Conservation (phyloP, 140 eudicot genomes). For the Senecio squalidus region DNA sequence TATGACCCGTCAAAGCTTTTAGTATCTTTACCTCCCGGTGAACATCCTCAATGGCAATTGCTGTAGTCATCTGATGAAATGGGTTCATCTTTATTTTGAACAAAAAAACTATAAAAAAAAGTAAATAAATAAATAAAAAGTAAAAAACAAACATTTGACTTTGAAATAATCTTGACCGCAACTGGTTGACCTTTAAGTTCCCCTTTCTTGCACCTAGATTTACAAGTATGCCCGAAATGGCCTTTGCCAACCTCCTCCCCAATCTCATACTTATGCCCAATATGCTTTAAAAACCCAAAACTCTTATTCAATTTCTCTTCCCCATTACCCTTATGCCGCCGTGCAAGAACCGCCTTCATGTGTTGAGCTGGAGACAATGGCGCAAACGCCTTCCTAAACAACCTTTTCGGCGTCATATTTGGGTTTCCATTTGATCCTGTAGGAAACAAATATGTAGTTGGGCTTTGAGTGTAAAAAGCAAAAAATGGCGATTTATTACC, state of each 20-base stretch:
- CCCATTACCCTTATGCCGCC: constrained; percentile 35
- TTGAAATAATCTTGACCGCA: constrained; percentile 32
- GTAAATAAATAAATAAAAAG: not conserved
- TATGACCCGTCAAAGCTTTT: constrained; percentile 39
- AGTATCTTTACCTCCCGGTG: constrained; percentile 49
- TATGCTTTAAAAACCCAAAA: constrained; percentile 38
- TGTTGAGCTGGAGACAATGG: constrained; percentile 60
- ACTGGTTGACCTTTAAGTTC: constrained; percentile 31
- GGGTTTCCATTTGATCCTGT: constrained; percentile 25
- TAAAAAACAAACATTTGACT: constrained; percentile 22
- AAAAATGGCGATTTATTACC: constrained; percentile 26
- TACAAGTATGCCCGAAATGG: constrained; percentile 33
- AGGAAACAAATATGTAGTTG: constrained; percentile 24
- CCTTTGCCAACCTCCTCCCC: constrained; percentile 45
- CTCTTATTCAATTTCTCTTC: constrained; percentile 26
- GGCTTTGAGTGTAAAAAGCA: constrained; percentile 28
- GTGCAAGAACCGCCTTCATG: constrained; percentile 42
- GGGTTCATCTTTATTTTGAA: not conserved
- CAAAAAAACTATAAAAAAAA: not conserved
- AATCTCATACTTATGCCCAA: constrained; percentile 31
- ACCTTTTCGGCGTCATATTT: constrained; percentile 27
- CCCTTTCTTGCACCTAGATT: constrained; percentile 25
- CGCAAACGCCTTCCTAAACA: constrained; percentile 36
- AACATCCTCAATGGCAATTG: constrained; percentile 59
- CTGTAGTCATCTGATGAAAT: constrained; percentile 45